Conservation (phyloP, 2,329 filamentous ascomycete species). For the Neophaeococcomyces mojaviensis region DNA sequence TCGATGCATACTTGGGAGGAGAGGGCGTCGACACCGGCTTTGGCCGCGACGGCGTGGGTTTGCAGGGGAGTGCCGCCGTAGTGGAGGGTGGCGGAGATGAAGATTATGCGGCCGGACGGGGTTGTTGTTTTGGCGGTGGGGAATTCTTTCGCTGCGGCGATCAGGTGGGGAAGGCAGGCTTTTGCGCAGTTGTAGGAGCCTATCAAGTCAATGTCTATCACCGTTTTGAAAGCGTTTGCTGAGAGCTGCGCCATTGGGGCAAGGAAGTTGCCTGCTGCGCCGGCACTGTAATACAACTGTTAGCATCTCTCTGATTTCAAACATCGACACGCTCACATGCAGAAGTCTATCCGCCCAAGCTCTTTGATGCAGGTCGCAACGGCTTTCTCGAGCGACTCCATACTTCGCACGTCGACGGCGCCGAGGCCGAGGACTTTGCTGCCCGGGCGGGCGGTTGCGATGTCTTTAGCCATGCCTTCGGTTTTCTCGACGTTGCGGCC, state of each 20-base stretch:
- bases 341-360: slow-evolving; percentile 81
- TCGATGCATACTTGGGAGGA: slow-evolving; percentile 73
- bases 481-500: slow-evolving; percentile 88
- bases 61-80: slow-evolving; percentile 81
- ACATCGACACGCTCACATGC: slow-evolving; percentile 59
- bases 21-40: slow-evolving; percentile 81
- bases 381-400: slow-evolving; percentile 61
- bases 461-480: slow-evolving; percentile 68
- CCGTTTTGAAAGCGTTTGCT: slow-evolving; percentile 84
- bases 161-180: slow-evolving; percentile 74
- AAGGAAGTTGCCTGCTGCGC: slow-evolving; percentile 92
- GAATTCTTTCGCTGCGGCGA: slow-evolving; percentile 62
- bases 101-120: slow-evolving; percentile 76
- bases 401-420: slow-evolving; percentile 63
- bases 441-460: slow-evolving; percentile 68
- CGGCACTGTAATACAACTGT: slow-evolving; percentile 55
- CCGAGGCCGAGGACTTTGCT: slow-evolving; percentile 83
- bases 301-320: slow-evolving; percentile 4
- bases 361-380: slow-evolving; percentile 74
- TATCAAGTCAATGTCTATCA: slow-evolving; percentile 92
- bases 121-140: slow-evolving; percentile 49
- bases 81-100: slow-evolving; percentile 83
- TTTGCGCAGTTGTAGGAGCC: slow-evolving; percentile 94
- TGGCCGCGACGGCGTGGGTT: slow-evolving; percentile 79
- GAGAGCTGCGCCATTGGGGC: slow-evolving; percentile 74